Evolutionary conservation across 768 basidiomycete species (phyloP), one percentile per base, ranked within the genome.

Genomic region (Boletellus ananiceps): DNA sequence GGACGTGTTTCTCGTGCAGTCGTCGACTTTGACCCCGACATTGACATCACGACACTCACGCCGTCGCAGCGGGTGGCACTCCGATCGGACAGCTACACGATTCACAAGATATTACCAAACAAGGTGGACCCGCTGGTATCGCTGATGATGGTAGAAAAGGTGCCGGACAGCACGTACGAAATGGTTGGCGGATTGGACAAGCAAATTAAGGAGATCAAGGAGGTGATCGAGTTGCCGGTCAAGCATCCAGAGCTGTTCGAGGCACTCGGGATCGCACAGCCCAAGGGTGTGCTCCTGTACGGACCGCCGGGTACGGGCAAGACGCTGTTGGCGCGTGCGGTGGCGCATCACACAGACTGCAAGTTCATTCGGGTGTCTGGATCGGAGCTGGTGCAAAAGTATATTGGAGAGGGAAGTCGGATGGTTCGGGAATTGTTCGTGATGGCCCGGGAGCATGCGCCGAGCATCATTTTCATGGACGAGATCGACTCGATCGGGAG

Each of bases 121-220:
- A 97, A 99, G 73, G 88, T 97, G 60, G 96, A 97, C 69, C 95
- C 96, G 4, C 84, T 98, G 35, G 94, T 98, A 27, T 96, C 93
- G 16, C 82, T 98, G 55, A 98, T 98, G 96, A 97, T 98, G 94
- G 95, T 98, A 11, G 95, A 99, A 72, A 99, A 99, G 69, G 95
- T 98, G 0, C 95, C 95, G 0, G 95, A 98, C 69, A 93, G 89
- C 70, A 98, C 96, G 27, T 99, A 99, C 71, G 96, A 98, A 71
- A 97, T 98, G 94, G 95, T 99, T 52, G 96, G 96, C 18, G 95
- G 95, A 58, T 80, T 98, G 50, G 96, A 98, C 76, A 91, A 96
- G 72, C 87, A 94, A 57, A 94, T 95, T 62, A 96, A 96, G 74
- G 94, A 98, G 64, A 95, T 98, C 71, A 96, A 97, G 71, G 95